Evolutionary conservation across 1,139 yeast genomes (phyloP).

Genomic region (Arxiozyma telluris): DNA sequence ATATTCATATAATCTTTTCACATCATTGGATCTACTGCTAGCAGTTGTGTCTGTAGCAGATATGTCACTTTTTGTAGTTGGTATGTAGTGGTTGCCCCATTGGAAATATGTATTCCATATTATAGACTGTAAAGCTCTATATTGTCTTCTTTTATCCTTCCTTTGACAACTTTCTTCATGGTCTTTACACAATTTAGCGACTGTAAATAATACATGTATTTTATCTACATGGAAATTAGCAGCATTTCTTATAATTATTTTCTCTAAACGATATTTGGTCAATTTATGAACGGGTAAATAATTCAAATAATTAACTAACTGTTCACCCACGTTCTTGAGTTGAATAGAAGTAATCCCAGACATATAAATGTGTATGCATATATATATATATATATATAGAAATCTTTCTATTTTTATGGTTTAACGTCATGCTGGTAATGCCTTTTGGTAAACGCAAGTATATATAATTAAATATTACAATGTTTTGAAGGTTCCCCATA

Average conservation of each 20-base stretch:
- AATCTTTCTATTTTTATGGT: too few relatives aligned
- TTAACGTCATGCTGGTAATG: too few relatives aligned
- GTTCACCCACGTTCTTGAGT: background rate
- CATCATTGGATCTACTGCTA: conserved; percentile 1
- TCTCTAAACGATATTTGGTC: conserved; percentile 1
- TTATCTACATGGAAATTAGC: background rate
- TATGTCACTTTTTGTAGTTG: background rate
- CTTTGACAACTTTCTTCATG: background rate
- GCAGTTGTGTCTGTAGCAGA: background rate
- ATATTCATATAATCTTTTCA: conserved; percentile 1
- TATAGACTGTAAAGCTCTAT: background rate
- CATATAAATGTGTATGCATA: background rate
- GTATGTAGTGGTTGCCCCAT: conserved; percentile 1
- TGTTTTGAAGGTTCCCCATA: too few relatives aligned
- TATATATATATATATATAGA: too few relatives aligned
- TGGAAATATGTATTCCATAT: background rate
- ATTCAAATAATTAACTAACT: background rate
- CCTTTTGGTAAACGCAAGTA: too few relatives aligned
- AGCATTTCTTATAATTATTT: background rate
- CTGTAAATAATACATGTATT: background rate
- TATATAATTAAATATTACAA: too few relatives aligned
- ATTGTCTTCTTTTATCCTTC: background rate
- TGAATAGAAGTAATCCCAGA: background rate
- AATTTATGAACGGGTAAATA: conserved; percentile 2
- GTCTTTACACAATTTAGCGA: background rate